Conservation (phyloP, 2,329 filamentous ascomycete species). For the Blastomyces silverae region DNA sequence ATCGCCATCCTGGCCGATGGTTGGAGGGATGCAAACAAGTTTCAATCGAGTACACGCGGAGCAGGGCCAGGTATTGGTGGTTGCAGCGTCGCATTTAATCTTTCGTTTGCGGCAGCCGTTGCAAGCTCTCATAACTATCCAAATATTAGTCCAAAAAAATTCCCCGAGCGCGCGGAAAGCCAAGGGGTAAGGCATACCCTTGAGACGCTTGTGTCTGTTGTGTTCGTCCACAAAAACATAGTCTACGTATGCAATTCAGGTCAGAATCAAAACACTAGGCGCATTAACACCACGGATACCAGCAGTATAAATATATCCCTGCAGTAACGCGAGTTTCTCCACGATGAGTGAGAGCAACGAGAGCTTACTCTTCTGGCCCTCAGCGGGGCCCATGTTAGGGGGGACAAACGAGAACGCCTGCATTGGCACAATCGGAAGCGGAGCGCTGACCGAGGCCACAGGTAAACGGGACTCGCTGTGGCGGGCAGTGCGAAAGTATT, state of each 20-base stretch:
- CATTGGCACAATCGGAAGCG: constrained; percentile 43
- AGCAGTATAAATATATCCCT: neutral
- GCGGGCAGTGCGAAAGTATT: neutral
- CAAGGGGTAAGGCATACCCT: constrained; percentile 54
- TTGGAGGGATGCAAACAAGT: constrained; percentile 85
- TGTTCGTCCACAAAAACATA: constrained; percentile 99
- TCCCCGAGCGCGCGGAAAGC: neutral
- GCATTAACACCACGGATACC: neutral
- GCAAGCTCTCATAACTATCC: constrained; percentile 89
- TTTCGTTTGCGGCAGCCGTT: constrained; percentile 92
- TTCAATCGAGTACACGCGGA: constrained; percentile 89
- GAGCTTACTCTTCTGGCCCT: constrained; percentile 74
- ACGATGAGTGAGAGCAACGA: neutral
- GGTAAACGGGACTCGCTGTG: neutral
- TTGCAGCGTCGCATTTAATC: constrained; percentile 96
- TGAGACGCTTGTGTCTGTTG: constrained; percentile 92
- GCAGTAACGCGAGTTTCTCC: constrained; percentile 2
- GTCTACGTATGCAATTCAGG: constrained; percentile 49
- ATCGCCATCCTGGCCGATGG: constrained; percentile 64
- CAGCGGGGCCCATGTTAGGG: constrained; percentile 56
- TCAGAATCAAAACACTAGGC: constrained; percentile 18
- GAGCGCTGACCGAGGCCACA: neutral
- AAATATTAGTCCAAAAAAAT: constrained; percentile 13
- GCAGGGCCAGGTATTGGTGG: constrained; percentile 95
- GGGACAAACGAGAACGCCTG: constrained; percentile 71